Conservation (phyloP, 2,329 filamentous ascomycete species). For the Ascochyta pisi region DNA sequence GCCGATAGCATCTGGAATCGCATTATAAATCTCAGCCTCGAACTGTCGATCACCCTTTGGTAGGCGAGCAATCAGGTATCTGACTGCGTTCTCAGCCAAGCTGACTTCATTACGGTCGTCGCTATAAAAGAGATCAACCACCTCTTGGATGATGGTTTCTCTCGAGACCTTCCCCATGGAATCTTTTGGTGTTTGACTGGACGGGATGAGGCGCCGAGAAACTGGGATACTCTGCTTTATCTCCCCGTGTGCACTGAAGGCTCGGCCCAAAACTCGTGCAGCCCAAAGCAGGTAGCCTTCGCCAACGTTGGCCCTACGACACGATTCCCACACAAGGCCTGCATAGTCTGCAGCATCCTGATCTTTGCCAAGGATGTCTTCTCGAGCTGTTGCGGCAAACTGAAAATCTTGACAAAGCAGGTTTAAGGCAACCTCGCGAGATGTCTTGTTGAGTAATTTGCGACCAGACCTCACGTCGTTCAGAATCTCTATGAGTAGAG, state of each 20-base stretch:
- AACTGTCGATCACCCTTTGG: conserved; percentile 28
- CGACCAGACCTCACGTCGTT: conserved; percentile 70
- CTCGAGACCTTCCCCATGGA: conserved; percentile 38
- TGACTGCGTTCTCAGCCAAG: conserved; percentile 52
- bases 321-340: conserved; percentile 77
- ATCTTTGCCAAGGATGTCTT: conserved; percentile 75
- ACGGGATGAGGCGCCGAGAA: conserved; percentile 36
- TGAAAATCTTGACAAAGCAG: conserved; percentile 79
- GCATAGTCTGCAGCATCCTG: conserved; percentile 67
- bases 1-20: conserved; percentile 40
- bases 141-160: conserved; percentile 46
- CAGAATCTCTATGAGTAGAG: conserved; percentile 79
- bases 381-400: conserved; percentile 61
- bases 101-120: conserved; percentile 52
- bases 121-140: conserved; percentile 49
- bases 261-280: conserved; percentile 80
- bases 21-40: conserved; percentile 37
- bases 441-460: conserved; percentile 72
- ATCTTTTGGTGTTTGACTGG: conserved; percentile 25
- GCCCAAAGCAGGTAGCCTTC: conserved; percentile 82
- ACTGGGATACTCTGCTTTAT: conserved; percentile 55
- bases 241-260: conserved; percentile 71
- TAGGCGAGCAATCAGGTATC: conserved; percentile 40
- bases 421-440: conserved; percentile 72
- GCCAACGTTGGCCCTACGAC: conserved; percentile 68